Base-by-base conservation (phyloP, 2,329 filamentous ascomycete genomes). In the Alternaria sp. region DNA sequence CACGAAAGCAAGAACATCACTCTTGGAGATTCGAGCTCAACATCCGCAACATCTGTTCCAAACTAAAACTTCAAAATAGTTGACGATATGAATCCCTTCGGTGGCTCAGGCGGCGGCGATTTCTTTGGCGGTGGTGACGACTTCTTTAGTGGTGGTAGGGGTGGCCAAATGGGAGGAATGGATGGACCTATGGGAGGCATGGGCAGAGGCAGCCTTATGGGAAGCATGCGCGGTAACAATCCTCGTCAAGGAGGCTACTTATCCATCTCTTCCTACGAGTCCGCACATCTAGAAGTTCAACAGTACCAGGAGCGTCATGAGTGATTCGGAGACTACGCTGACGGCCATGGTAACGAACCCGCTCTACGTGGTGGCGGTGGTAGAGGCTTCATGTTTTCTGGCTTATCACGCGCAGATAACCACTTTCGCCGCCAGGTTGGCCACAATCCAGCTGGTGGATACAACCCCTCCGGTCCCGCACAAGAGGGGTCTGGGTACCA, bases 221-320 rank as follows among this genome's bases (percentile, higher is more conserved):
- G 44, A 1, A 24, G n/a, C 2, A 39, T 36, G 33, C 23, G 48
- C 26, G 24, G 48, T 3, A 24, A 23, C 5, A 28, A 23, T n/a
- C 14, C 48, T 36, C 48, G 48, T 21, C 48, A 29, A 29, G 48
- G 48, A 14, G 48, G 48, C 1, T 50, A 37, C n/a, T 37, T 33
- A 1, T 39, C 34, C 23, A 39, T 36, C 2, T 50, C 48, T 1
- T 37, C 48, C 3, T 50, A 37, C 10, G 48, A 50, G 4, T 29
- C 48, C 1, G 5, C 33, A 0, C 48, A 23, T 7, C 48, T 33
- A 1, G 23, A 28, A 28, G 48, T 33, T 6, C 48, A 50, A 10
- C 34, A 50, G 7, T 39, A 29, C 3, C 31, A 36, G 14, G 31
- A 36, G 6, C 23, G 21, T 23, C 24, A 23, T 33, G 33, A 39